Percentiles rank a stretch among this genome's conserved stretches.
Evolutionary conservation across 78 protist genomes (phyloP).

Genomic region (Reticulomyxa filosa): DNA sequence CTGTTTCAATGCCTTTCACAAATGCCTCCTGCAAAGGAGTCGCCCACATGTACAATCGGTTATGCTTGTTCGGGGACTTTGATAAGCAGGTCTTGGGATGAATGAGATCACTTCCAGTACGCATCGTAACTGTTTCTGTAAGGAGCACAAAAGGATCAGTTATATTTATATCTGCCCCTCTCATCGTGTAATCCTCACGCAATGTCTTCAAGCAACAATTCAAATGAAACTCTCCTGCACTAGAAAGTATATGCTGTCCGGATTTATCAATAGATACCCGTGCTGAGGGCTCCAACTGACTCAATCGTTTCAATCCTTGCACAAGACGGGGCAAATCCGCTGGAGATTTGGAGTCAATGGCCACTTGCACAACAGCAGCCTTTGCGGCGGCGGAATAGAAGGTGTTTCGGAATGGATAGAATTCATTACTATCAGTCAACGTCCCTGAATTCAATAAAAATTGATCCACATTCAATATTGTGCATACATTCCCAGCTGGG

Average conservation of each 20-base stretch:
- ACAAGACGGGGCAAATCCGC: constrained; percentile 4
- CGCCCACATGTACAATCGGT: constrained; percentile 82
- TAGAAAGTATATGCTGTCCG: constrained; percentile 36
- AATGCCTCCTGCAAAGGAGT: constrained; percentile 72
- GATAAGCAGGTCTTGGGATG: background rate
- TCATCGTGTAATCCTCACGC: constrained; percentile 4
- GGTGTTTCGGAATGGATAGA: constrained; percentile 12
- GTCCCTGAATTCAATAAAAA: constrained; percentile 92
- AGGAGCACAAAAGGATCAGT: constrained; percentile 25
- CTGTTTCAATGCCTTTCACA: constrained; percentile 58
- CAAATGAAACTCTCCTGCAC: constrained; percentile 41
- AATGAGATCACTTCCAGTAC: too few relatives aligned
- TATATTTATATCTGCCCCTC: constrained; percentile 8
- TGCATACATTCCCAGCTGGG: constrained; percentile 92
- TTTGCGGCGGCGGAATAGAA: constrained; percentile 94
- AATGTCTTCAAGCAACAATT: constrained; percentile 20
- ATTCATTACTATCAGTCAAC: constrained; percentile 72
- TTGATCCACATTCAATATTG: constrained; percentile 90
- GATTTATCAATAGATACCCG: too few relatives aligned
- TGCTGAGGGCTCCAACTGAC: background rate
- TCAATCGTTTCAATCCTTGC: constrained; percentile 4
- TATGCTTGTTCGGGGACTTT: constrained; percentile 99
- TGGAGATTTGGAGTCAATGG: constrained; percentile 90
- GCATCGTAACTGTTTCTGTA: constrained; percentile 27
- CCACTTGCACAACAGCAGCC: constrained; percentile 97